phyloP scores from a whole-genome alignment of 768 basidiomycete genomes.

The Cytidiella melzeri region DNA sequence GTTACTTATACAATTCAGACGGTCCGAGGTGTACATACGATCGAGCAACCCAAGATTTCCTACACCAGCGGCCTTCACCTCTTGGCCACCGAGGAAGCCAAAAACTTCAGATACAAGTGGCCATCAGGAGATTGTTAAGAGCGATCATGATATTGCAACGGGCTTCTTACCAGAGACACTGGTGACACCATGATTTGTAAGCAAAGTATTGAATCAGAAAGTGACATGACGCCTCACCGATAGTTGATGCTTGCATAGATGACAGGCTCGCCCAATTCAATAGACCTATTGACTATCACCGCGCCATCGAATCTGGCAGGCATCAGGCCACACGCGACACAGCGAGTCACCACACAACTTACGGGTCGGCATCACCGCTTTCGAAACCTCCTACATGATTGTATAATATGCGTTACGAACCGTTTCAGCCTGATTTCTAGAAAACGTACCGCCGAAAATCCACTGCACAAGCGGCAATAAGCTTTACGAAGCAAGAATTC shows the following conservation, averaged over 20 bases:
- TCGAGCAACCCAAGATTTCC: too few relatives aligned
- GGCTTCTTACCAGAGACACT: background rate
- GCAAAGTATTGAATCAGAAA: background rate
- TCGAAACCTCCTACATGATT: background rate
- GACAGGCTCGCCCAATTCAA: slow-evolving; percentile 37
- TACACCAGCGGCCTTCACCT: slow-evolving; percentile 35
- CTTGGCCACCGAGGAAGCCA: slow-evolving; percentile 37
- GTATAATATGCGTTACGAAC: background rate
- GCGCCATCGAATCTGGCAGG: slow-evolving; percentile 11
- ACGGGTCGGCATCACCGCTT: background rate
- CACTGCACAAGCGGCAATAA: slow-evolving; percentile 30
- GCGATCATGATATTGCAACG: background rate
- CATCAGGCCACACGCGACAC: too few relatives aligned
- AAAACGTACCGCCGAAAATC: slow-evolving; percentile 40
- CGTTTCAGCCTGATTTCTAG: background rate
- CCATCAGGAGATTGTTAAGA: background rate
- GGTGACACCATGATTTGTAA: background rate
- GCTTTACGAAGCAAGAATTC: background rate
- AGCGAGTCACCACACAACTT: too few relatives aligned
- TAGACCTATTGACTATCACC: slow-evolving; percentile 28
- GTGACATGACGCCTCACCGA: slow-evolving; percentile 26
- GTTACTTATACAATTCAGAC: too few relatives aligned
- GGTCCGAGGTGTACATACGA: too few relatives aligned
- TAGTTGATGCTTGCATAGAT: slow-evolving; percentile 56
- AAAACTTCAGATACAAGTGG: slow-evolving; percentile 22